Evolutionary conservation across 345 rosid genomes (phyloP), one percentile per base, ranked within the genome.

Genomic region (Aquilaria malaccensis): DNA sequence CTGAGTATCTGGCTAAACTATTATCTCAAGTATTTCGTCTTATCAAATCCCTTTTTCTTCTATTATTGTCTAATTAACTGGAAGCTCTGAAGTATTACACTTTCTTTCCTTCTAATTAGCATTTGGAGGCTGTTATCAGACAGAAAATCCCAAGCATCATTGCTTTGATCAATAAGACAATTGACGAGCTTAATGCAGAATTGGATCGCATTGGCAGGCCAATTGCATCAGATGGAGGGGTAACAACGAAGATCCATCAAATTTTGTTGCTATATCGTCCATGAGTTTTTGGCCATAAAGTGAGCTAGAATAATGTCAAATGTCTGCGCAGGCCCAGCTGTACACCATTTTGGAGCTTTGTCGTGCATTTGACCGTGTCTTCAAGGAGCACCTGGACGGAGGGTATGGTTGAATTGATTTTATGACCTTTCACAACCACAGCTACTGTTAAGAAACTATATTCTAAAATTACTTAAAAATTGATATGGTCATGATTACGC

Each of bases 381-480:
- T 91, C 76, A 91, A 86, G 82, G 97, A 94, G 70, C 99, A 94
- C 69, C 81, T 94, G 79, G 99, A 94, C 78, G 99, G 97, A 82
- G 99, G 99, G 99, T 94, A 83, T 76, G 58, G 68, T 30, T 56
- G 47, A 13, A 37, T 41, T 13, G 29, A 41, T 65, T 55, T 45
- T 64, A 61, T 14, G 13, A 14, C 50, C 70, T 65, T 55, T 52
- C 43, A 4, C 43, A 5, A 37, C 22, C 5, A 37, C 43, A 37
- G 7, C 7, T 37, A 37, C 43, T 9, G 5, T 37, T 9, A 37
- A 37, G 43, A 37, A 37, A 37, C 43, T 3, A 37, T 37, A 37
- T 37, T 37, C 43, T 37, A 9, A 0, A 4, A 2, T 37, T 9
- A 3, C 7, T 37, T 37, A 4, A 37, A 4, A 37, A 37, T 37